Percentiles rank a stretch among this genome's conserved stretches.
phyloP scores from a whole-genome alignment of 106 monocot genomes.

The Dendrobium catenatum region DNA sequence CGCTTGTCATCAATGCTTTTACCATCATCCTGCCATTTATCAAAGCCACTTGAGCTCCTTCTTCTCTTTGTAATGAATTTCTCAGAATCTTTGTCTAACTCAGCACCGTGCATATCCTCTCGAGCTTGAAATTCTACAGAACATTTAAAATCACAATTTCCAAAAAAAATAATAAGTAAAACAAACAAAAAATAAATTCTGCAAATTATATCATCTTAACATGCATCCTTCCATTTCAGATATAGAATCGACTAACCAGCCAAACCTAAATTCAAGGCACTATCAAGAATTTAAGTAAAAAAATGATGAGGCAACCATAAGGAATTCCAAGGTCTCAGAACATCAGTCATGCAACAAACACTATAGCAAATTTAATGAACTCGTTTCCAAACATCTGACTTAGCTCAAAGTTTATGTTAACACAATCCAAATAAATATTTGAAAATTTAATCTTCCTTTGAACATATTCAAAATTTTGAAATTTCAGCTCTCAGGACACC shows the following conservation, averaged over 20 bases:
- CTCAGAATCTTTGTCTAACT: conserved; percentile 39
- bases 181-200: neutral
- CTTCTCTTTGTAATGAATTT: conserved; percentile 32
- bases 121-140: conserved; percentile 22
- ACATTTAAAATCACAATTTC: neutral
- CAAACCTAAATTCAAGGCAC: neutral
- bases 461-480: neutral
- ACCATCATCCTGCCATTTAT: conserved; percentile 35
- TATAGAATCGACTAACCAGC: neutral
- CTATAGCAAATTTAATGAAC: neutral
- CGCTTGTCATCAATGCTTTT: conserved; percentile 29
- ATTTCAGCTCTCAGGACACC: neutral
- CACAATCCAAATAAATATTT: neutral
- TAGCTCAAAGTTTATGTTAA: neutral
- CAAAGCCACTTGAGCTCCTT: conserved; percentile 34
- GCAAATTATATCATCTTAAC: conserved; percentile 2
- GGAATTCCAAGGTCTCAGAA: neutral
- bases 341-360: neutral
- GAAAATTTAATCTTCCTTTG: neutral
- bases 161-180: neutral
- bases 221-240: neutral
- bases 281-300: neutral
- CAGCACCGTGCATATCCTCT: conserved; percentile 25
- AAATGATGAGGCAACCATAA: neutral
- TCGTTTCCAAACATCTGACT: neutral